These are phyloP conservation scores for Hirsutella minnesotensis DNA, from an alignment of 2,329 filamentous ascomycete genomes.

Conservation along the genomic window DNA sequence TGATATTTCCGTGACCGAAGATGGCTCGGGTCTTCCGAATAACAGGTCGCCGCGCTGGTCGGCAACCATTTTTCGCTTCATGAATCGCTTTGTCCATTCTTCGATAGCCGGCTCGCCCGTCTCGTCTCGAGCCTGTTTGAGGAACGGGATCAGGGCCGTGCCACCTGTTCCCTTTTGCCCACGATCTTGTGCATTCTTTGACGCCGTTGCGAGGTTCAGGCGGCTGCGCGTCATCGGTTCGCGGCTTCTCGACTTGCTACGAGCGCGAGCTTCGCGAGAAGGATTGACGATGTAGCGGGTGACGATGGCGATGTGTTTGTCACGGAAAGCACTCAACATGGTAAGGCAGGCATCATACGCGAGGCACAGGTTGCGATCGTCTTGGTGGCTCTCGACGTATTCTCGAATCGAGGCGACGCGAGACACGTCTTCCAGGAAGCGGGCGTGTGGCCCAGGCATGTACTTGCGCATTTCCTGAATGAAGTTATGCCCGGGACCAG, in stretches of 20 bases:
- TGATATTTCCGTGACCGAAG: slow-evolving; percentile 24
- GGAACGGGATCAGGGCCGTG: slow-evolving; percentile 84
- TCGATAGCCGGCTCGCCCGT: slow-evolving; percentile 83
- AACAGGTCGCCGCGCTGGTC: slow-evolving; percentile 46
- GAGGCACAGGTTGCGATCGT: slow-evolving; percentile 55
- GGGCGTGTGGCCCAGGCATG: slow-evolving; percentile 88
- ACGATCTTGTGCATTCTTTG: slow-evolving; percentile 33
- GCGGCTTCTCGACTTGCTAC: slow-evolving; percentile 47
- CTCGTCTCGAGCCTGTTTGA: slow-evolving; percentile 94
- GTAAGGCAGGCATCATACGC: slow-evolving; percentile 86
- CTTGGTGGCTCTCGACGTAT: slow-evolving; percentile 55
- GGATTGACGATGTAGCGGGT: slow-evolving; percentile 91
- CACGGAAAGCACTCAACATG: slow-evolving; percentile 58
- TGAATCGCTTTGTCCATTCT: slow-evolving; percentile 46
- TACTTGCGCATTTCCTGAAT: slow-evolving; percentile 94
- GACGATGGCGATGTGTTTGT: slow-evolving; percentile 94
- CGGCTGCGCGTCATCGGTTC: slow-evolving; percentile 31
- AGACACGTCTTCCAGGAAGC: slow-evolving; percentile 73
- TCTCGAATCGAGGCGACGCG: slow-evolving; percentile 76
- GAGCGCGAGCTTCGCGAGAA: slow-evolving; percentile 59
- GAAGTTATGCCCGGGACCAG: slow-evolving; percentile 56
- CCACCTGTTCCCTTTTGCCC: slow-evolving; percentile 84
- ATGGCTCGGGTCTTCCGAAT: slow-evolving; percentile 37
- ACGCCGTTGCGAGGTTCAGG: slow-evolving; percentile 53
- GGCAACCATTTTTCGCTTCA: slow-evolving; percentile 38